Conservation (phyloP, 805 yeast genomes). For the Kregervanrija delftensis region DNA sequence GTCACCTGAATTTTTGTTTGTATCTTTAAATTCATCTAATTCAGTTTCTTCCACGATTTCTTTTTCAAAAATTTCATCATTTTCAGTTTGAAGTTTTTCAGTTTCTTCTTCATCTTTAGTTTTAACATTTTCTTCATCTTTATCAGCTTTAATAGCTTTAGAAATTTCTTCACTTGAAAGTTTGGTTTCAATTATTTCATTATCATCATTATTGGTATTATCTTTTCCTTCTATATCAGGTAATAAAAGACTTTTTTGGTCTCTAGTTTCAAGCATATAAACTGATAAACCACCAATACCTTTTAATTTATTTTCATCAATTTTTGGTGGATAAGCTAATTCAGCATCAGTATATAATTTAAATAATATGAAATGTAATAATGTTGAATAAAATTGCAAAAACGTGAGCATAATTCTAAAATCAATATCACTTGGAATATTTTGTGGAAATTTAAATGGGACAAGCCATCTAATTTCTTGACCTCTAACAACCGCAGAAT, state of each 20-base stretch:
- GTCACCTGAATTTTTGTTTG: conserved; percentile 60
- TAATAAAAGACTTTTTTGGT: conserved; percentile 28
- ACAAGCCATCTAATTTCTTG: conserved; percentile 94
- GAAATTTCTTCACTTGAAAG: conserved; percentile 36
- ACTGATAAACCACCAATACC: conserved; percentile 87
- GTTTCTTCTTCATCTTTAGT: conserved; percentile 31
- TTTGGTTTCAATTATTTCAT: conserved; percentile 27
- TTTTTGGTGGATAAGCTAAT: conserved; percentile 85
- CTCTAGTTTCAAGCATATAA: conserved; percentile 61
- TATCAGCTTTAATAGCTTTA: conserved; percentile 50
- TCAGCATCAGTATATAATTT: conserved; percentile 81
- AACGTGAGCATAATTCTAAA: conserved; percentile 96
- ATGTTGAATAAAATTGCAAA: conserved; percentile 89
- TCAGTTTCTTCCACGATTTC: conserved; percentile 39
- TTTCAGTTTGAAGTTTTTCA: conserved; percentile 31
- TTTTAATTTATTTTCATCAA: conserved; percentile 64
- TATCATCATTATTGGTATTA: conserved; percentile 3
- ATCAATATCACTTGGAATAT: conserved; percentile 89
- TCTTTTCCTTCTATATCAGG: conserved; percentile 23
- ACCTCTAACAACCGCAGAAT: conserved; percentile 83
- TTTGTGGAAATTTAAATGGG: conserved; percentile 95
- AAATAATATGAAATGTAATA: conserved; percentile 80
- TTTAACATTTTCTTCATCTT: conserved; percentile 15
- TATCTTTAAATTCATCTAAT: conserved; percentile 68
- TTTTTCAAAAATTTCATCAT: conserved; percentile 29